These are phyloP conservation scores for Neonectria coccinea DNA, from an alignment of 2,329 filamentous ascomycete species.

Conservation along the genomic window DNA sequence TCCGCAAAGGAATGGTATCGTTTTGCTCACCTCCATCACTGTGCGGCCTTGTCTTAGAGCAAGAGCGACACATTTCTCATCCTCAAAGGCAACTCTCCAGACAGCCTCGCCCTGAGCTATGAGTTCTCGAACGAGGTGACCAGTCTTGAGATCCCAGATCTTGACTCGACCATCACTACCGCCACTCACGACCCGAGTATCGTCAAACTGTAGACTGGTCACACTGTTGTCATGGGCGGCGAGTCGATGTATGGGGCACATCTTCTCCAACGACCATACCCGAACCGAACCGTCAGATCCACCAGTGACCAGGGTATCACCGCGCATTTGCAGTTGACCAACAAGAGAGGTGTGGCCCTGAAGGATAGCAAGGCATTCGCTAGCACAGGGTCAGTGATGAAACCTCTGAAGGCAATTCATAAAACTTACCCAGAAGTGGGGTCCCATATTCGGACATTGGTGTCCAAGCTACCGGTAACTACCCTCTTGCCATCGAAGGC, in stretches of 20 bases:
- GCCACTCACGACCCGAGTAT: constrained; percentile 93
- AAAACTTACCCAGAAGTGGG: constrained; percentile 80
- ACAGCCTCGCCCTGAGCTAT: constrained; percentile 93
- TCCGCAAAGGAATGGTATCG: neutral
- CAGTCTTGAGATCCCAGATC: constrained; percentile 96
- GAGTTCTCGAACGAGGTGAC: constrained; percentile 89
- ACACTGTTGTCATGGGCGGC: constrained; percentile 99
- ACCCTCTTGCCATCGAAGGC: constrained; percentile 95
- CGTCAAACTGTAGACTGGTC: constrained; percentile 96
- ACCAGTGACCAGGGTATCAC: constrained; percentile 93
- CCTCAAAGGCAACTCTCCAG: constrained; percentile 97
- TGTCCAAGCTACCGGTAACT: constrained; percentile 95
- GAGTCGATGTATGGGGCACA: constrained; percentile 91
- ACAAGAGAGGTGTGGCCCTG: constrained; percentile 98
- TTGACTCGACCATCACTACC: constrained; percentile 98
- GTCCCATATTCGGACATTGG: constrained; percentile 97
- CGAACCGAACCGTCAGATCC: constrained; percentile 96
- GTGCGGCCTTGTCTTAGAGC: constrained; percentile 86
- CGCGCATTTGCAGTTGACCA: constrained; percentile 94
- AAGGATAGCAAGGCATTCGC: constrained; percentile 87
- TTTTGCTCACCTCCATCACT: constrained; percentile 90
- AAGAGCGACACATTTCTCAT: constrained; percentile 97
- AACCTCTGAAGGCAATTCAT: neutral
- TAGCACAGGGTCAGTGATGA: constrained; percentile 52
- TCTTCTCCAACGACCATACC: constrained; percentile 93